Evolutionary conservation across 352 stramenopile genomes (phyloP).

Genomic region (Globisporangium heterothallicum): DNA sequence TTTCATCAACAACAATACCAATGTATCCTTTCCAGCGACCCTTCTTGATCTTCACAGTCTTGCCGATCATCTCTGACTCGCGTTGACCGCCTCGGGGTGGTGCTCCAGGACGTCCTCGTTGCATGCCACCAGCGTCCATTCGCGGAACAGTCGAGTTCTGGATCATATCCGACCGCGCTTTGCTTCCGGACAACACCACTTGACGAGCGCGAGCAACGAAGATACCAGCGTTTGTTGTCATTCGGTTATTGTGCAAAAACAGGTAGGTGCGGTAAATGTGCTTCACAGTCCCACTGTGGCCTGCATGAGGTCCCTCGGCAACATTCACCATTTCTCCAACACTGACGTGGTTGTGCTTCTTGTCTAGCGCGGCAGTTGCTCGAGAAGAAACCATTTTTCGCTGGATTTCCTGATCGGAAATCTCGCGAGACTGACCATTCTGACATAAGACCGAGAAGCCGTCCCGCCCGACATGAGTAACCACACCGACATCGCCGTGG

Average conservation of each 20-base stretch:
- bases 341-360: conserved; percentile 88
- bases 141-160: conserved; percentile 74
- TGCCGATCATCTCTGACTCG: conserved; percentile 80
- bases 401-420: conserved; percentile 87
- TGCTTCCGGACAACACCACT: conserved; percentile 82
- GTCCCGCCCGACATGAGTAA: conserved; percentile 87
- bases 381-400: conserved; percentile 82
- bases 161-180: conserved; percentile 83
- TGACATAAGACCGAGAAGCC: conserved; percentile 86
- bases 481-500: conserved; percentile 86
- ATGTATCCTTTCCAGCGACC: conserved; percentile 91
- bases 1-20: conserved; percentile 87
- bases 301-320: conserved; percentile 73
- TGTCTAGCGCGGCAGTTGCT: conserved; percentile 79
- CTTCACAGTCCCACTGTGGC: conserved; percentile 87
- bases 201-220: conserved; percentile 83
- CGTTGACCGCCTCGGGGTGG: conserved; percentile 33
- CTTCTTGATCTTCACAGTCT: conserved; percentile 90
- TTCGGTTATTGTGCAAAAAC: conserved; percentile 89
- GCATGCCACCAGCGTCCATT: conserved; percentile 41
- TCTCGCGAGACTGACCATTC: conserved; percentile 75
- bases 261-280: conserved; percentile 88
- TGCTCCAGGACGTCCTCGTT: conserved; percentile 27
- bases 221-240: conserved; percentile 85
- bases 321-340: conserved; percentile 89